Evolutionary conservation across 306 rosid genomes (phyloP).

Genomic region (Casuarina glauca): DNA sequence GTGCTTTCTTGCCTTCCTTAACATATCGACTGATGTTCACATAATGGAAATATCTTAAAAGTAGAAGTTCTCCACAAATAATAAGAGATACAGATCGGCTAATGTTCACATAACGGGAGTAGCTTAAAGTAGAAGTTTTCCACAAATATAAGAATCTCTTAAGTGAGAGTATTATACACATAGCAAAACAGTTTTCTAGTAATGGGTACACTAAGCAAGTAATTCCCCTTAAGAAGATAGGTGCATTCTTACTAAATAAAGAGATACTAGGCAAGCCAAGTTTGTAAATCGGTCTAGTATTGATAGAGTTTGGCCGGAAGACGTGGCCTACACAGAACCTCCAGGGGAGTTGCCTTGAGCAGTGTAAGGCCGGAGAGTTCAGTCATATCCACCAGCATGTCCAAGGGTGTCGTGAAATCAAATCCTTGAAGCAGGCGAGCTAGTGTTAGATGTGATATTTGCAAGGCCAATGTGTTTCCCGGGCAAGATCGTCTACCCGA

Average conservation of each 20-base stretch:
- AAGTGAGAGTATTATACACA: too few species aligned
- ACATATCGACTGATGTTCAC: too few species aligned
- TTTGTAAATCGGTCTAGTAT: neutral
- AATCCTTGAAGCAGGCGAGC: constrained; percentile 60
- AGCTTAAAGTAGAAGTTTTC: too few species aligned
- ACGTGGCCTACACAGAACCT: constrained; percentile 36
- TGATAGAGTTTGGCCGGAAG: constrained; percentile 16
- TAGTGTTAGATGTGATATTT: constrained; percentile 36
- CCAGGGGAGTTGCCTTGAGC: constrained; percentile 46
- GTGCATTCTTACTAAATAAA: neutral
- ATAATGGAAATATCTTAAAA: too few species aligned
- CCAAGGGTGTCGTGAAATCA: constrained; percentile 26
- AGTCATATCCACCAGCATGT: constrained; percentile 43
- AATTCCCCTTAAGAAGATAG: too few species aligned
- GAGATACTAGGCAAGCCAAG: neutral
- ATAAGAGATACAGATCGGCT: too few species aligned
- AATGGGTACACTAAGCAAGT: too few species aligned
- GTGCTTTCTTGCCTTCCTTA: too few species aligned
- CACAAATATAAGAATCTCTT: too few species aligned
- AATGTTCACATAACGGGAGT: too few species aligned
- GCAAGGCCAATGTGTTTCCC: constrained; percentile 45
- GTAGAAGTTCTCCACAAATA: too few species aligned
- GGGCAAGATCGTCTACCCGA: constrained; percentile 59
- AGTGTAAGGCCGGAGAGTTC: constrained; percentile 49
- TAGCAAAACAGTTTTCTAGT: too few species aligned